Evolutionary conservation across 371 early-diverging fungal species (phyloP), one percentile per base, ranked within the genome.

Genomic region (Mucor racemosus): DNA sequence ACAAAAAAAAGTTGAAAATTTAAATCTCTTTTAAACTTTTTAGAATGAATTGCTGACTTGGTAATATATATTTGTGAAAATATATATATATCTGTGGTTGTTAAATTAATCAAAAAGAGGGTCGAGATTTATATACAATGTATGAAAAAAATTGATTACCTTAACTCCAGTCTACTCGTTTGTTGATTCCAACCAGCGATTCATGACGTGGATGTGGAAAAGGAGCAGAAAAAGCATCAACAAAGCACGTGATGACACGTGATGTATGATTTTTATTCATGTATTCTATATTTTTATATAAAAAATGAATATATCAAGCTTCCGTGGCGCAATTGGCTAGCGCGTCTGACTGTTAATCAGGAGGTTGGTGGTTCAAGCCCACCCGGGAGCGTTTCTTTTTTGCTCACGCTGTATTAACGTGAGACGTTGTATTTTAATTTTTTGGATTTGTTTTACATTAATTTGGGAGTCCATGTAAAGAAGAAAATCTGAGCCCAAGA

Each of bases 341-440:
- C 88, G 88, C 88, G 88, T 87, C 84, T 85, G 88, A 84, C 88
- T 88, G 88, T 88, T 88, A 88, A 88, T 84, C 88, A 85, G 81
- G 85, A 88, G 88, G 88, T 86, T 86, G 86, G 82, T 80, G 86
- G 88, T 88, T 88, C 88, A 78, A 88, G 84, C 85, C 87, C 86
- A 82, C 82, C 85, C 75, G 75, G 83, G 86, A 84, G 87, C 86
- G 87, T 62, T 31, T 62, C 71, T 77, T 74, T 72, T 63, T 65
- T 66, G 1, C 7, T 21, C 9, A 4, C n/a, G n/a, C n/a, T n/a
- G n/a, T n/a, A 5, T 7, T 19, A 7, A 48, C 7, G 21, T 42
- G 5, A 42, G 42, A 42, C 42, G 42, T 42, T 42, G 14, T 38
- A 4, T 7, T n/a, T n/a, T n/a, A n/a, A 10, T 5, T 38, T 38